Evolutionary conservation across 805 yeast genomes (phyloP), one percentile per base, ranked within the genome.

Genomic region (Wickerhamiella vanderwaltii): DNA sequence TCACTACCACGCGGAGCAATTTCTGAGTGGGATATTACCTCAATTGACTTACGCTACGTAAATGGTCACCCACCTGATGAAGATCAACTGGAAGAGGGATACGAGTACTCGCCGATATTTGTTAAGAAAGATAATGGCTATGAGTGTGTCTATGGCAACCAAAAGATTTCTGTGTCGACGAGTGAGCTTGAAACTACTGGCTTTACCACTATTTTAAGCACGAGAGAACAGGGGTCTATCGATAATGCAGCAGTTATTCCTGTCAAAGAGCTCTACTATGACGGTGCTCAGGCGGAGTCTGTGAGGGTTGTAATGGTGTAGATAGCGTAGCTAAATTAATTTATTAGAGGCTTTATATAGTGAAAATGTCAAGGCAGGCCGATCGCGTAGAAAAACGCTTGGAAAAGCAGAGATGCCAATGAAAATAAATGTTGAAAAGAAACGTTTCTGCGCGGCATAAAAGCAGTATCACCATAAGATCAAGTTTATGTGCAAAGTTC

Each of bases 1-100:
- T 38, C 20, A 7, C 50, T 58, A n/a, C 62, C 62, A 1, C 48
- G 57, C 2, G 48, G 42, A 17, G 61, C 60, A 1, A 29, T 11
- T 0, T 46, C 49, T 11, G 61, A 58, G 30, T 58, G 61, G 62
- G 40, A 43, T 6, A 6, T 51, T 15, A 50, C 46, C 40, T 48
- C 47, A 1, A 42, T 47, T n/a, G 56, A 52, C 22, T 16, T 23
- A 9, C 43, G 43, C 26, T 51, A 46, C 28, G 41, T 48, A 29
- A 36, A 35, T 17, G 45, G 43, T 34, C 47, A 37, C 29, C 32
- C 41, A 6, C 53, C 56, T 5, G 51, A 49, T 3, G 36, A 29
- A 17, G 54, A 52, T 11, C 52, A 48, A 2, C 51, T 46, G 15
- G 58, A 40, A 42, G 52, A 31, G 20, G n/a, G 9, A 9, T 38